A percentile compares a stretch with the other conserved stretches of the same genome.
phyloP scores from a whole-genome alignment of 1,284 basidiomycete species.

The Ceratobasidium sp. region DNA sequence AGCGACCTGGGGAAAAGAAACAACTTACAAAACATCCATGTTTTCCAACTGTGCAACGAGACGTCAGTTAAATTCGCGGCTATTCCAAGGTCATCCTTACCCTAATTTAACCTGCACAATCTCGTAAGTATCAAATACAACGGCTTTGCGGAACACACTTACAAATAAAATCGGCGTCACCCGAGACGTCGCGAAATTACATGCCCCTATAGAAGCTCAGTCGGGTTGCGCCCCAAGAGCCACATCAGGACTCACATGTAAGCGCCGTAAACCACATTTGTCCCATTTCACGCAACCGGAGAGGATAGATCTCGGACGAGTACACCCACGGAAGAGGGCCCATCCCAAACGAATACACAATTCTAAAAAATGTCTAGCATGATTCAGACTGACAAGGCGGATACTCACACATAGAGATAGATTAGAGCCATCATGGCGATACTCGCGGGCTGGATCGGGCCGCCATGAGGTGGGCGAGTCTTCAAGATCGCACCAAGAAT shows the following conservation, averaged over 20 bases:
- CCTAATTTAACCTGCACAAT: constrained; percentile 35
- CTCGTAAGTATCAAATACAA: neutral
- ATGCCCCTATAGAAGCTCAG: constrained; percentile 7
- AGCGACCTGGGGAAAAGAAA: neutral
- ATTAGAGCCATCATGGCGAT: constrained; percentile 39
- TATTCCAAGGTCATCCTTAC: neutral
- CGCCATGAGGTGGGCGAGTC: constrained; percentile 23
- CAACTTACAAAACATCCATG: constrained; percentile 41
- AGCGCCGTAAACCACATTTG: constrained; percentile 38
- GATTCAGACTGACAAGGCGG: neutral
- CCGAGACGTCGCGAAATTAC: constrained; percentile 39
- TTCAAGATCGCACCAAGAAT: constrained; percentile 38
- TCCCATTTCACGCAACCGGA: constrained; percentile 36
- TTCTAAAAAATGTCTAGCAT: neutral
- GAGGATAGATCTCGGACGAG: constrained; percentile 39
- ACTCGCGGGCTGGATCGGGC: constrained; percentile 28
- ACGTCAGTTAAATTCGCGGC: neutral
- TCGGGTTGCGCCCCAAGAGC: neutral
- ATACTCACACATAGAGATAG: constrained; percentile 39
- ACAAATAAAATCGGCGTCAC: constrained; percentile 40
- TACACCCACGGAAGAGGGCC: constrained; percentile 40
- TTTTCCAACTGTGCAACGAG: constrained; percentile 13
- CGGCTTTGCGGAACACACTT: constrained; percentile 3
- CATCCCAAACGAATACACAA: constrained; percentile 39
- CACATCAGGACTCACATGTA: constrained; percentile 25